Base-by-base conservation (phyloP, 176 grass and related monocot genomes). In the Neostapfia colusana region DNA sequence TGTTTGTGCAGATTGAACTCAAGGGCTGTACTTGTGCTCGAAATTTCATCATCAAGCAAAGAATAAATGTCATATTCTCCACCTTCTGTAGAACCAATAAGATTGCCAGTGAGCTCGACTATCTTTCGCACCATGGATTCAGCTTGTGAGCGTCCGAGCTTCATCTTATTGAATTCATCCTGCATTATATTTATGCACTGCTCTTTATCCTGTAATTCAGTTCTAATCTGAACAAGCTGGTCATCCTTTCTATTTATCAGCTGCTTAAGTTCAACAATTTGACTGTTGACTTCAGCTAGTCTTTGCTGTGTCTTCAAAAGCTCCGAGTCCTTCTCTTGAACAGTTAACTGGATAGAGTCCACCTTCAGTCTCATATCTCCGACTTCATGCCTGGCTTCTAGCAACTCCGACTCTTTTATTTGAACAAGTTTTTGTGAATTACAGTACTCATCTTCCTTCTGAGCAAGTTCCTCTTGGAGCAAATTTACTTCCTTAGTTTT, bases 361-460 rank as follows among this genome's bases (percentile, higher is more conserved):
- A 93, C 57, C 87, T 88, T 91, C 26, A 66, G 73, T 86, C 90
- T 88, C 87, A 97, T 88, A 82, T 86, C 75, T 67, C 93, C 85
- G 23, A 97, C 87, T 82, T 97, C 85, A 48, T 90, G n/a, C 51
- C 85, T 83, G 5, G 90, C 89, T 60, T 90, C 85, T 66, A 85
- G 70, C 67, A 97, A 53, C 66, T 93, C 93, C 53, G 85, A 86
- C 83, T 97, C 93, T 71, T 88, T 87, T 51, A 58, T 34, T 73
- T 86, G 55, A 68, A 93, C 85, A 82, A 86, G 79, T 20, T 89
- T 87, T 86, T 88, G 75, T 57, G 86, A 81, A 76, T 75, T 84
- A 59, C 72, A 27, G 68, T 83, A 88, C 37, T 84, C 87, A 23
- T 78, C 62, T 75, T 93, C 83, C 27, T 90, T 93, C 57, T 85